Conservation (phyloP, 2,329 filamentous ascomycete species). For the Clonostachys chloroleuca region DNA sequence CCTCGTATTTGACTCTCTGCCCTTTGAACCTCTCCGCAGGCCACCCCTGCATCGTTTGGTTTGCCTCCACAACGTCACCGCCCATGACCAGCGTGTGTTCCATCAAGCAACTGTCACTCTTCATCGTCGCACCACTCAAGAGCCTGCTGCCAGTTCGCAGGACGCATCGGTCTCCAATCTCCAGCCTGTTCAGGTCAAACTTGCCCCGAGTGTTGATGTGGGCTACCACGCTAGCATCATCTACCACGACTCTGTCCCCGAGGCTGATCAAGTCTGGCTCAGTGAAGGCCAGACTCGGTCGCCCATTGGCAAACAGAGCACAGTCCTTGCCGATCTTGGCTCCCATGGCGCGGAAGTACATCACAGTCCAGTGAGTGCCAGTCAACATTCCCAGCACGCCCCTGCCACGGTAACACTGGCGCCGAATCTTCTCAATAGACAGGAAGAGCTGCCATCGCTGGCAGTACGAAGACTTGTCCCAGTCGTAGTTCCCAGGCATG, state of each 20-base stretch:
- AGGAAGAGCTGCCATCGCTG: constrained; percentile 54
- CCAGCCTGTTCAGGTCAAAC: constrained; percentile 47
- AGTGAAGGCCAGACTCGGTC: constrained; percentile 48
- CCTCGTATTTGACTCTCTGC: neutral
- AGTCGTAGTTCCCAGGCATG: constrained; percentile 48
- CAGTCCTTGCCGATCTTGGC: constrained; percentile 50
- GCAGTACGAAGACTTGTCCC: constrained; percentile 52
- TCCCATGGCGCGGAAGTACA: constrained; percentile 50
- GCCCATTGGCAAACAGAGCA: constrained; percentile 48
- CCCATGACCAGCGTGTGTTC: constrained; percentile 55
- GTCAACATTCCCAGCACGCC: constrained; percentile 49
- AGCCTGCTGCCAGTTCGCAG: constrained; percentile 45
- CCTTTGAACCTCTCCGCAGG: constrained; percentile 22
- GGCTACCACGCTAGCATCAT: constrained; percentile 50
- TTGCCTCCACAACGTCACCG: constrained; percentile 48
- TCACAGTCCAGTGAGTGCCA: constrained; percentile 43
- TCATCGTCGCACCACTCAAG: constrained; percentile 48
- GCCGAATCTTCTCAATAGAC: constrained; percentile 42
- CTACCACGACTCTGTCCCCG: constrained; percentile 46
- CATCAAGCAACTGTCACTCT: constrained; percentile 44
- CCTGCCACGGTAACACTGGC: constrained; percentile 41
- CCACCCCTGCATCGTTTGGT: constrained; percentile 49
- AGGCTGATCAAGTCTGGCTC: constrained; percentile 51
- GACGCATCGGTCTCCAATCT: constrained; percentile 46
- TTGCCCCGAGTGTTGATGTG: constrained; percentile 54